Percentiles rank a stretch among this genome's conserved stretches.
These are phyloP conservation scores for Epichloe sibirici DNA, from an alignment of 2,329 filamentous ascomycete genomes.

Conservation along the genomic window DNA sequence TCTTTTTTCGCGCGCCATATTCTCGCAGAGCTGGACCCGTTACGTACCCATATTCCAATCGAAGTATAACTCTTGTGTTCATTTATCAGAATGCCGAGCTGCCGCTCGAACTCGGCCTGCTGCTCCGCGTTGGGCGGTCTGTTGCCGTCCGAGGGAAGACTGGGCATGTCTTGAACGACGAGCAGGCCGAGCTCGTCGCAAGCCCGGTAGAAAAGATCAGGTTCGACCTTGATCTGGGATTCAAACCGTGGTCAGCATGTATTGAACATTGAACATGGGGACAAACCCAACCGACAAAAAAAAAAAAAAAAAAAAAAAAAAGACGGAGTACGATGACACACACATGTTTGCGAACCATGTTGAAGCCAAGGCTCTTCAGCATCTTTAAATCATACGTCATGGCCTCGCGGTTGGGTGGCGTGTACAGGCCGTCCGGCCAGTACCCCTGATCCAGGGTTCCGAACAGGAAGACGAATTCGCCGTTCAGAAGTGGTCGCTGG, in stretches of 20 bases:
- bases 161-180: slow-evolving; percentile 63
- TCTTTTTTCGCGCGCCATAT: background rate
- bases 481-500: slow-evolving; percentile 52
- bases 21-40: background rate
- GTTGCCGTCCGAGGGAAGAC: slow-evolving; percentile 29
- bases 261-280: no score
- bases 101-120: slow-evolving; percentile 52
- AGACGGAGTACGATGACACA: slow-evolving; percentile 20
- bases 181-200: slow-evolving; percentile 54
- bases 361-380: slow-evolving; percentile 55
- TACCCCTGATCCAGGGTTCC: slow-evolving; percentile 60
- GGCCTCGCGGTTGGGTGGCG: slow-evolving; percentile 51
- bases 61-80: slow-evolving; percentile 53
- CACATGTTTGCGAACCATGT: slow-evolving; percentile 60
- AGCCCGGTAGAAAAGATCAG: slow-evolving; percentile 54
- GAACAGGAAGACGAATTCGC: slow-evolving; percentile 55
- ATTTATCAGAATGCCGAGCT: slow-evolving; percentile 48
- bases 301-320: background rate
- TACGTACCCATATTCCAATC: slow-evolving; percentile 48
- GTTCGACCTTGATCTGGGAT: slow-evolving; percentile 50
- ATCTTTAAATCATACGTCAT: slow-evolving; percentile 54
- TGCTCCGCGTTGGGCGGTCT: slow-evolving; percentile 30
- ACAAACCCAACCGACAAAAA: slow-evolving; percentile 6
- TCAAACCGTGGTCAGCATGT: background rate
- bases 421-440: slow-evolving; percentile 59